A percentile compares a stretch with the other conserved stretches of the same genome.
Evolutionary conservation across 331 rosid species (phyloP).

Genomic region (Saraca asoca): DNA sequence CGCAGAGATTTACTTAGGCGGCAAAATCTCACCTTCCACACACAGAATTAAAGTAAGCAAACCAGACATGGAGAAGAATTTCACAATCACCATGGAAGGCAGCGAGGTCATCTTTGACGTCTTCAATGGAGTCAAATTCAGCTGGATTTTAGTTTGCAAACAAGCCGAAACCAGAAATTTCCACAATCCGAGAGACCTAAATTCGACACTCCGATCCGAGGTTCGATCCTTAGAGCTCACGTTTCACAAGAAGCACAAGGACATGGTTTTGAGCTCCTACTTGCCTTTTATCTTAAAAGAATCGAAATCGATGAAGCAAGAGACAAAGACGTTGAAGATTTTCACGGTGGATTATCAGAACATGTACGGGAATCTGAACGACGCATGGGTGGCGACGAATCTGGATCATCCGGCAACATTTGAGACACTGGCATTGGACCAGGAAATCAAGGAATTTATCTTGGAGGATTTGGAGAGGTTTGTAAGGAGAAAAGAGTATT

Average conservation of each 20-base stretch:
- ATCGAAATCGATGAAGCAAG: conserved; percentile 39
- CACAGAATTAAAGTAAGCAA: conserved; percentile 45
- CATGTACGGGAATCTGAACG: conserved; percentile 33
- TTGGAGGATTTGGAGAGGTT: conserved; percentile 51
- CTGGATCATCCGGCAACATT: conserved; percentile 59
- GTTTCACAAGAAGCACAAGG: conserved; percentile 49
- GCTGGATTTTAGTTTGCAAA: conserved; percentile 46
- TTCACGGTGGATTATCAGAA: conserved; percentile 46
- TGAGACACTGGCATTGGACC: conserved; percentile 50
- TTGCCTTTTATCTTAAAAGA: conserved; percentile 40
- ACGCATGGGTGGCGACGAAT: conserved; percentile 54
- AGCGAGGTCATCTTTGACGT: conserved; percentile 42
- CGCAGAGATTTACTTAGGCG: conserved; percentile 48
- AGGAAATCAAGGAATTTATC: conserved; percentile 41
- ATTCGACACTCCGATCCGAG: conserved; percentile 26
- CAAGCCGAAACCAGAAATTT: conserved; percentile 28
- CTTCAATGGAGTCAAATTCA: conserved; percentile 48
- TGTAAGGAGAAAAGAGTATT: conserved; percentile 51
- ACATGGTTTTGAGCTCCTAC: conserved; percentile 48
- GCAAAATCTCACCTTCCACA: conserved; percentile 27
- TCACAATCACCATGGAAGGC: conserved; percentile 45
- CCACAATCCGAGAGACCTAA: neutral
- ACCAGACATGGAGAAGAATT: conserved; percentile 42
- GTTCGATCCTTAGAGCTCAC: conserved; percentile 48
- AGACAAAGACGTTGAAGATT: conserved; percentile 53